A percentile compares a stretch with the other conserved stretches of the same genome.
phyloP scores from a whole-genome alignment of 164 flowering plant species.

The Annona cherimola region DNA sequence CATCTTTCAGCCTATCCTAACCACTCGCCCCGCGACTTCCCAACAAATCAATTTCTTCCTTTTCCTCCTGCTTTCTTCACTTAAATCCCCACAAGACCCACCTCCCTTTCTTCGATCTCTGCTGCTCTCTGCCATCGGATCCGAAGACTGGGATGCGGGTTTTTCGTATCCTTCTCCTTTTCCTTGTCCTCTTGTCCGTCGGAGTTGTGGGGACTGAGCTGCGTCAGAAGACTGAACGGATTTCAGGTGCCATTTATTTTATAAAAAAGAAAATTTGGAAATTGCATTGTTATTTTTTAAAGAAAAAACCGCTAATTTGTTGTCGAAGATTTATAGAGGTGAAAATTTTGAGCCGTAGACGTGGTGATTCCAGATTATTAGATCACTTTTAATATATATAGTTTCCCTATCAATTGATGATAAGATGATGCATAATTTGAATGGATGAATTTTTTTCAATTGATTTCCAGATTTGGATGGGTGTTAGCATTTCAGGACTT shows the following conservation, averaged over 20 bases:
- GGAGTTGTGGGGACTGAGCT: conserved; percentile 30
- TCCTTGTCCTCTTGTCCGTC: background rate
- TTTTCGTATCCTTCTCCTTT: background rate
- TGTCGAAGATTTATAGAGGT: no score
- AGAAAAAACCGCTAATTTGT: no score
- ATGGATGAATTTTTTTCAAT: no score
- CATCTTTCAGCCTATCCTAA: conserved; percentile 7
- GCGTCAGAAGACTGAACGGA: conserved; percentile 54
- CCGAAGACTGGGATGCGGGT: conserved; percentile 4
- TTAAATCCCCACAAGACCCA: background rate
- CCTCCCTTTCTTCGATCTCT: conserved; percentile 4
- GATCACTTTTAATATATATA: no score
- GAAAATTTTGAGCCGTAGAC: no score
- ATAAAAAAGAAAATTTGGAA: no score
- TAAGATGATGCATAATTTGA: no score
- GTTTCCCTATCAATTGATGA: no score
- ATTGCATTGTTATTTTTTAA: no score
- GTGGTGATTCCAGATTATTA: no score
- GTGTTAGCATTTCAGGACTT: no score
- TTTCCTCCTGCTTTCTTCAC: background rate
- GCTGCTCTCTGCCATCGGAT: background rate
- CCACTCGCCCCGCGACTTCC: background rate
- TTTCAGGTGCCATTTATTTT: conserved; percentile 43
- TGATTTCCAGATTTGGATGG: no score
- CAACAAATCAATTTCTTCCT: background rate